These are phyloP conservation scores for Kodamaea derodonti DNA, from an alignment of 1,139 yeast species.

Conservation along the genomic window DNA sequence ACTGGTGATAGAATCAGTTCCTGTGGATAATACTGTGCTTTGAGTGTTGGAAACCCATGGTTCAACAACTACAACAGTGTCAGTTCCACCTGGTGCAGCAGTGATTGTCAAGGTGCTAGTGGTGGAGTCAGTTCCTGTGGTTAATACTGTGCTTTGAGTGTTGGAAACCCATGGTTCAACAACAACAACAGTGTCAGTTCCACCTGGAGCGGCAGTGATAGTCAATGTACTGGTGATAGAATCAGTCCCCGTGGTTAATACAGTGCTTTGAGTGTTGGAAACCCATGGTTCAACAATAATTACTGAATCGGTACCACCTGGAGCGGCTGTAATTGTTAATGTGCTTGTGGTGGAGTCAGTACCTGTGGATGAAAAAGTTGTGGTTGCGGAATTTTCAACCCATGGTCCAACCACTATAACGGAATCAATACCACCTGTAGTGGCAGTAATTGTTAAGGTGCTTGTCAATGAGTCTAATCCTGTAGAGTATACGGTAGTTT, in stretches of 20 bases:
- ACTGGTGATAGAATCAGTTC: background rate
- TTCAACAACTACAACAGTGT: background rate
- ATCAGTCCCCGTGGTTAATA: background rate
- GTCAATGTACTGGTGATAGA: background rate
- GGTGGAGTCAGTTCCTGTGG: background rate
- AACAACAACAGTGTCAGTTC: background rate
- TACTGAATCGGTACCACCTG: background rate
- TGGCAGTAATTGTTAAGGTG: background rate
- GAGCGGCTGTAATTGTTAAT: background rate
- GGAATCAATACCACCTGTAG: background rate
- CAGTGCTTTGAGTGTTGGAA: background rate
- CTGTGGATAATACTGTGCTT: background rate
- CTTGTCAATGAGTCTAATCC: background rate
- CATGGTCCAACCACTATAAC: background rate
- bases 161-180: background rate
- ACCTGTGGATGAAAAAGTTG: background rate
- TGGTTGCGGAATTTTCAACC: background rate
- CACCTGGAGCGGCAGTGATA: background rate
- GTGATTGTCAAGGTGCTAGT: background rate
- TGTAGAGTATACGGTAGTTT: background rate
- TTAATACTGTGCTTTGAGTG: background rate
- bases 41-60: background rate
- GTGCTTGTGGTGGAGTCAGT: background rate
- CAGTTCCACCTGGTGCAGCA: background rate
- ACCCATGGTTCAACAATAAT: background rate